Base-by-base conservation (phyloP, 2,329 filamentous ascomycete genomes). In the Aureobasidium sp. region DNA sequence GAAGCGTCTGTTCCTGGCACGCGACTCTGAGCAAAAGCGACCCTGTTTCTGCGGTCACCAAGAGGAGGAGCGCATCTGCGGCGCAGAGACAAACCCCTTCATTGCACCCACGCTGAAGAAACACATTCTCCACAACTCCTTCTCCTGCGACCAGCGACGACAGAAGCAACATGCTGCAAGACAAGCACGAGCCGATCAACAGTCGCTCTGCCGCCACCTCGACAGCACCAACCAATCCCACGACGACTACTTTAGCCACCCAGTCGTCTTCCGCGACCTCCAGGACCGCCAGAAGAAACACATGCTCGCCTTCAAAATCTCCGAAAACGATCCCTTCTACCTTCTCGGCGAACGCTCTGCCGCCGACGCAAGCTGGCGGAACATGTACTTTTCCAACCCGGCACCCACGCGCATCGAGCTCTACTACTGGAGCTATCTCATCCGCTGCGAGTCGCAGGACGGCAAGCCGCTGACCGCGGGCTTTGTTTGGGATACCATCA, bases 261-360 rank as follows among this genome's bases (percentile, higher is more conserved):
- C 57, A 9, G 36, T 60, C 45, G 22, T 42, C 45, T 60, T 60
- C 27, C 57, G 57, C 57, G 57, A 60, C 15, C 36, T 60, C 11
- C 57, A 60, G 34, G 57, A 60, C 25, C 37, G 17, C 20, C n/a
- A 49, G 27, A 49, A 51, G 34, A 60, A 60, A 17, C 57, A 60
- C 45, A 60, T 60, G 57, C 57, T 60, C 36, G 57, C 45, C 25
- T 60, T 60, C 45, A 39, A 49, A 25, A 60, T 60, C 15, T 60
- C 57, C 17, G 57, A 60, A 42, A 60, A 60, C 45, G 57, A 60
- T 5, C 57, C 57, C 4, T 60, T 60, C 27, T 60, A 60, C 15
- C 57, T 60, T 1, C 45, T 60, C 22, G 57, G 57, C 45, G 57
- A 60, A 22, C 39, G 57, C 39, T 29, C 57, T 7, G 8, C 39